Evolutionary conservation across 805 yeast species (phyloP), one percentile per base, ranked within the genome.

Genomic region (Pichia occidentalis): DNA sequence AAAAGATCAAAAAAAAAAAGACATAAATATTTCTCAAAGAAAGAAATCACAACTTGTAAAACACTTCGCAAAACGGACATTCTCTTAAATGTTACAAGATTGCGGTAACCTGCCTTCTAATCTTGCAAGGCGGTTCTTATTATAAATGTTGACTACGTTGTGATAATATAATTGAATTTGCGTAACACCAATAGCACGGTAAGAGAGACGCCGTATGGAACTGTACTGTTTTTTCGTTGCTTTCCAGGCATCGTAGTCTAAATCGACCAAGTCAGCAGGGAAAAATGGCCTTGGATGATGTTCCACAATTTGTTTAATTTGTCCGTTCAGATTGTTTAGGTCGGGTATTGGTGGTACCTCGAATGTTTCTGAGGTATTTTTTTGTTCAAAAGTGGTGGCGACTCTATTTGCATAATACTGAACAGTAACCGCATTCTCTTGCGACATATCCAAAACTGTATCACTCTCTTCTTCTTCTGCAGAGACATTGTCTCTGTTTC

Each of bases 141-240:
- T 56, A 45, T 64, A 65, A 31, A 51, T 49, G 29, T 41, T 40
- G 29, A 70, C 56, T 22, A 76, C 75, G 12, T 71, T 74, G 62
- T 75, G 70, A 52, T 73, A 63, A 49, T 65, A 68, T 37, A 79
- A 47, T 43, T 78, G 76, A 7, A 53, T 47, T 34, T 51, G 61
- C 3, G 67, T 49, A 24, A 79, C 64, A 1, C 83, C 81, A 79
- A 79, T 73, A 4, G 73, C 19, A 27, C 53, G 54, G 81, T 83
- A 78, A 52, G 73, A 73, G 0, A 70, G 21, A 12, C 43, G 47
- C 49, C 54, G 60, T 19, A 40, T 29, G 50, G 60, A 56, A 17
- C 35, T 43, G 33, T 38, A 50, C 43, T 35, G 40, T 24, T 43
- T 37, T 12, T 57, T 48, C 4, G 76, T 65, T 4, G 56, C 45